phyloP scores from a whole-genome alignment of 208 protist genomes.

The Herpetomonas muscarum region DNA sequence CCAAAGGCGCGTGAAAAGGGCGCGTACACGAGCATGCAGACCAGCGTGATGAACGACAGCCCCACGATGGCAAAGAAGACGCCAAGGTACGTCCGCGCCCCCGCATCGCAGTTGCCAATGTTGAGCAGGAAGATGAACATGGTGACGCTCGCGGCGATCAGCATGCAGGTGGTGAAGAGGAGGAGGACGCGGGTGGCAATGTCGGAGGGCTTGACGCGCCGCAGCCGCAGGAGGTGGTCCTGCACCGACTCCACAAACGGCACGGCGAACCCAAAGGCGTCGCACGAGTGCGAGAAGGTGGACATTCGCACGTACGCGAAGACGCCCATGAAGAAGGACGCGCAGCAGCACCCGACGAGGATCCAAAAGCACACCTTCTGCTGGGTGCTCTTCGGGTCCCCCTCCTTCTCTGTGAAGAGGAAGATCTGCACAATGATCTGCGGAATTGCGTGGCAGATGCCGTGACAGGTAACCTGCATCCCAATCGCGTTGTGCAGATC shows the following conservation, averaged over 20 bases:
- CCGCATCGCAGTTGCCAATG: conserved; percentile 17
- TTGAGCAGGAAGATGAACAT: conserved; percentile 42
- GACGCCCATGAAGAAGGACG: conserved; percentile 45
- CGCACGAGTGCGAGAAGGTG: conserved; percentile 64
- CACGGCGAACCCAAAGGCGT: conserved; percentile 62
- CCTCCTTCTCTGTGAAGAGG: conserved; percentile 25
- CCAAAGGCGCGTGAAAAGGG: conserved; percentile 25
- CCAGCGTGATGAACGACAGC: conserved; percentile 18
- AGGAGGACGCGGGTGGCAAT: conserved; percentile 17
- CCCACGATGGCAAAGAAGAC: conserved; percentile 30
- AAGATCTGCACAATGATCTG: conserved; percentile 77
- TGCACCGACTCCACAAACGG: conserved; percentile 20
- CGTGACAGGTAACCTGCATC: conserved; percentile 53
- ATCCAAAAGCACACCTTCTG: conserved; percentile 32
- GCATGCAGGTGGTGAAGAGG: conserved; percentile 15
- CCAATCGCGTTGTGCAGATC: conserved; percentile 72
- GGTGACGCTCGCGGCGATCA: conserved; percentile 8
- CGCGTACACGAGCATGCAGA: conserved; percentile 30
- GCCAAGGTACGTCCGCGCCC: conserved; percentile 19
- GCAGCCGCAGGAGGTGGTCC: neutral
- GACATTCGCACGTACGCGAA: conserved; percentile 52
- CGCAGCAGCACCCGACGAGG: conserved; percentile 25
- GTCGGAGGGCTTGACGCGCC: conserved; percentile 15
- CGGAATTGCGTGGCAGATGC: conserved; percentile 56
- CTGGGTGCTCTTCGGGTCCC: neutral